Evolutionary conservation across 2,329 filamentous ascomycete species (phyloP).

Genomic region (Alternaria sp.): DNA sequence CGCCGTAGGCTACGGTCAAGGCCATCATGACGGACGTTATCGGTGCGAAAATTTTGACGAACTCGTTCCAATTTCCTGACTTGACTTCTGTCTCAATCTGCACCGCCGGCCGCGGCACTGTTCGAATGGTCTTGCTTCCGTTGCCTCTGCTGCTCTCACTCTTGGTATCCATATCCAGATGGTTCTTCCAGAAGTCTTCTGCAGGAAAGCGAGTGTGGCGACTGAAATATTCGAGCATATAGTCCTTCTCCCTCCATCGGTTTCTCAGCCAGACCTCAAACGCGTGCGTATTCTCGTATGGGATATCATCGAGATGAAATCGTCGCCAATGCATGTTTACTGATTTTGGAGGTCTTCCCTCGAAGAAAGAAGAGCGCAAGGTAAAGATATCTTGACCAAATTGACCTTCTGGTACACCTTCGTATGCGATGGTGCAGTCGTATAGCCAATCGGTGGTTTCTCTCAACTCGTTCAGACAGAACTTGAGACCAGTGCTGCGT

Average conservation of each 20-base stretch:
- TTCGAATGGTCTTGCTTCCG: conserved; percentile 46
- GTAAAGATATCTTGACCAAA: conserved; percentile 94
- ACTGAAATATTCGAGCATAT: conserved; percentile 81
- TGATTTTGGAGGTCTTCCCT: conserved; percentile 88
- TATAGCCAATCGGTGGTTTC: conserved; percentile 83
- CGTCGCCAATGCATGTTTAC: conserved; percentile 97
- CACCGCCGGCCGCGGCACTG: conserved; percentile 50
- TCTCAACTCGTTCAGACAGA: conserved; percentile 79
- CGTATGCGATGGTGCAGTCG: conserved; percentile 94
- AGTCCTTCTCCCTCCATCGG: conserved; percentile 93
- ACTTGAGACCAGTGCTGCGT: conserved; percentile 81
- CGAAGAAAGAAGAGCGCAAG: conserved; percentile 84
- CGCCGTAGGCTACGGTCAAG: conserved; percentile 55
- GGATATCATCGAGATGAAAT: conserved; percentile 82
- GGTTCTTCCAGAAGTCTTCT: conserved; percentile 61
- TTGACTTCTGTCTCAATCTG: conserved; percentile 61
- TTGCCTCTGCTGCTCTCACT: conserved; percentile 37
- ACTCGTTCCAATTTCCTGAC: conserved; percentile 60
- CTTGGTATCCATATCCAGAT: conserved; percentile 48
- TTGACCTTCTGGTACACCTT: conserved; percentile 76
- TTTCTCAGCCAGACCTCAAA: conserved; percentile 88
- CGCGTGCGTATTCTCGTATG: conserved; percentile 73
- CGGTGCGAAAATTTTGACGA: conserved; percentile 61
- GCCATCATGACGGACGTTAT: conserved; percentile 61
- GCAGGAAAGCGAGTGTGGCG: conserved; percentile 81